These are phyloP conservation scores for Mycosarcoma mackinlayi DNA, from an alignment of 1,284 basidiomycete genomes.

Conservation along the genomic window DNA sequence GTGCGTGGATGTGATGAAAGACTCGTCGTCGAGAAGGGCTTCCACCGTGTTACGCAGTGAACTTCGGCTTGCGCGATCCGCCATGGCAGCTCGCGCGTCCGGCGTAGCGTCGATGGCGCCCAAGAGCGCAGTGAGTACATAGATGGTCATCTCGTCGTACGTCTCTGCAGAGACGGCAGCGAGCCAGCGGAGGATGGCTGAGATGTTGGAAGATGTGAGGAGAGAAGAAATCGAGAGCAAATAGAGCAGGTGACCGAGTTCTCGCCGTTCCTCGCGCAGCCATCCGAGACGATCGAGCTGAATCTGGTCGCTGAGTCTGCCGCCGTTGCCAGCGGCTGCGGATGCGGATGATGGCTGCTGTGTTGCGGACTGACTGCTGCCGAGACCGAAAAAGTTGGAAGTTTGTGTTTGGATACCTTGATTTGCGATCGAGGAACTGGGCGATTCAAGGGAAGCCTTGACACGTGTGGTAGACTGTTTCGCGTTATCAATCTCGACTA, in stretches of 20 bases:
- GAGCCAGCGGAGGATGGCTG: conserved; percentile 48
- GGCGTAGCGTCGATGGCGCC: conserved; percentile 76
- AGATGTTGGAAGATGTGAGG: conserved; percentile 47
- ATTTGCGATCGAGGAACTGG: conserved; percentile 10
- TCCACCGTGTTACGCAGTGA: conserved; percentile 42
- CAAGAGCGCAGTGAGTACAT: conserved; percentile 78
- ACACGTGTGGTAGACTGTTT: conserved; percentile 38
- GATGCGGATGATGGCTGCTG: conserved; percentile 21
- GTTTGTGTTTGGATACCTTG: conserved; percentile 44
- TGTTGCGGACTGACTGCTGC: conserved; percentile 27
- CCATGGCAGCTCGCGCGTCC: conserved; percentile 68
- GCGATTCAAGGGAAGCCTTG: conserved; percentile 47
- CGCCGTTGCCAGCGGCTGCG: conserved; percentile 16
- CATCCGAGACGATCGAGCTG: conserved; percentile 61
- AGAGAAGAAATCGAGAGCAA: conserved; percentile 60
- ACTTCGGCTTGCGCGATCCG: conserved; percentile 44
- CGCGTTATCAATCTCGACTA: conserved; percentile 51
- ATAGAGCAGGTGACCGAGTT: conserved; percentile 62
- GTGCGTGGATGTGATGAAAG: conserved; percentile 64
- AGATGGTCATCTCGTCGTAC: conserved; percentile 72
- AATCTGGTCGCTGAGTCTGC: conserved; percentile 60
- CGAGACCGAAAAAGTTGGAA: conserved; percentile 45
- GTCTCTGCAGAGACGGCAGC: conserved; percentile 52
- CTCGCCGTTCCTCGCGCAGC: conserved; percentile 59
- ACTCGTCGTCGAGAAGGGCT: conserved; percentile 53